These are phyloP conservation scores for Lindgomyces ingoldianus DNA, from an alignment of 495 filamentous ascomycete species.

Conservation along the genomic window DNA sequence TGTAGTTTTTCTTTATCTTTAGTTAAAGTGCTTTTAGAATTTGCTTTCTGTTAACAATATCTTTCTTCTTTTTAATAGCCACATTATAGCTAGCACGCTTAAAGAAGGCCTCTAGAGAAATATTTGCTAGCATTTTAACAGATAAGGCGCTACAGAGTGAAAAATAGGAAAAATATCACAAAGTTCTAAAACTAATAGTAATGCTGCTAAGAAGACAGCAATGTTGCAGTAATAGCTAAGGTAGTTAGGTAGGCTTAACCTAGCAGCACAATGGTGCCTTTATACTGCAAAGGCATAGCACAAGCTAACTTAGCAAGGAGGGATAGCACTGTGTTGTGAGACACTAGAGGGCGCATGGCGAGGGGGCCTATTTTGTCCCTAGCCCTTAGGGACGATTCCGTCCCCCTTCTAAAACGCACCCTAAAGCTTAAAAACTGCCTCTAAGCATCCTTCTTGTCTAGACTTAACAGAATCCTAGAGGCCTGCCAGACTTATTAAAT, in stretches of 20 bases:
- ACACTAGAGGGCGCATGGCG: no score
- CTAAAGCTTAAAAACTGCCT: slow-evolving; percentile 7
- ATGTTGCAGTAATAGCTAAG: no score
- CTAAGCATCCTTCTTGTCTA: slow-evolving; percentile 9
- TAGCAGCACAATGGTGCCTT: not conserved
- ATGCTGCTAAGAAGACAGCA: not conserved
- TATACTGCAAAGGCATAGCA: slow-evolving; percentile 3
- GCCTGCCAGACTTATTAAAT: slow-evolving; percentile 5
- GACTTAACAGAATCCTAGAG: slow-evolving; percentile 5
- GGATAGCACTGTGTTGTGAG: no score
- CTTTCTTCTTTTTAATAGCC: slow-evolving; percentile 1
- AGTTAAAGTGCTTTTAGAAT: slow-evolving; percentile 1
- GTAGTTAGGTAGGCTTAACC: slow-evolving; percentile 1
- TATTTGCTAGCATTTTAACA: slow-evolving; percentile 5
- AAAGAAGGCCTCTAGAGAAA: slow-evolving; percentile 6
- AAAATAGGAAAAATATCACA: slow-evolving; percentile 12
- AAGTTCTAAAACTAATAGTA: not conserved
- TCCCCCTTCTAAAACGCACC: slow-evolving; percentile 11
- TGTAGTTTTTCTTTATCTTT: slow-evolving; percentile 6
- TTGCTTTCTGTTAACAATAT: not conserved
- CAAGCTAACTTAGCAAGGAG: not conserved
- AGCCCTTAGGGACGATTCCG: slow-evolving; percentile 1
- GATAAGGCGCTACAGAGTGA: not conserved
- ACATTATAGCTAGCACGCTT: slow-evolving; percentile 2
- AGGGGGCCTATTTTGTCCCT: not conserved